phyloP scores from a whole-genome alignment of 768 basidiomycete species.

The Serendipita vermifera region DNA sequence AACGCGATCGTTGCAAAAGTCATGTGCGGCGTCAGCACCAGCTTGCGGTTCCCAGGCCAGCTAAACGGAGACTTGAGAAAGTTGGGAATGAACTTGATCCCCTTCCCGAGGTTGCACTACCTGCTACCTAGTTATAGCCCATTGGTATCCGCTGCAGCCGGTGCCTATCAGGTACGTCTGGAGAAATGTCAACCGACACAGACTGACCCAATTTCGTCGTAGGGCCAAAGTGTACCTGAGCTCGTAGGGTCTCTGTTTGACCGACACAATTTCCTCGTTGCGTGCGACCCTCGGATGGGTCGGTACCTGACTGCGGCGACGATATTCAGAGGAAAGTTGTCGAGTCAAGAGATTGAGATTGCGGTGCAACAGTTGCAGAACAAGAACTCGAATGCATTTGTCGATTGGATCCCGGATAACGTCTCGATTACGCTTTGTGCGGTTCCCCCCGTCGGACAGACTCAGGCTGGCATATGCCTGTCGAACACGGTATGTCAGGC shows the following conservation, averaged over 20 bases:
- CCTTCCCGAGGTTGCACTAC: slow-evolving; percentile 98
- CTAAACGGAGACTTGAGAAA: slow-evolving; percentile 84
- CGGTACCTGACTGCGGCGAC: slow-evolving; percentile 79
- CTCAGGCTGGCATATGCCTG: slow-evolving; percentile 31
- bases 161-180: slow-evolving; percentile 26
- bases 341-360: slow-evolving; percentile 70
- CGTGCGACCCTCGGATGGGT: slow-evolving; percentile 61
- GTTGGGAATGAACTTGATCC: slow-evolving; percentile 85
- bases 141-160: slow-evolving; percentile 54
- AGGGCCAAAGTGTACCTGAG: slow-evolving; percentile 34
- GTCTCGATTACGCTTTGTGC: slow-evolving; percentile 73
- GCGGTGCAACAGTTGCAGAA: slow-evolving; percentile 60
- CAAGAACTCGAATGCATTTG: slow-evolving; percentile 62
- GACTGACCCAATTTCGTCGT: too few species aligned
- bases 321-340: slow-evolving; percentile 73
- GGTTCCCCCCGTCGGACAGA: slow-evolving; percentile 70
- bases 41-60: slow-evolving; percentile 86
- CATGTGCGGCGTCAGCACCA: slow-evolving; percentile 90
- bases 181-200: not conserved
- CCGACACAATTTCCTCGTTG: slow-evolving; percentile 65
- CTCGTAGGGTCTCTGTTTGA: slow-evolving; percentile 48
- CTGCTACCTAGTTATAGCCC: slow-evolving; percentile 93
- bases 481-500: slow-evolving; percentile 7
- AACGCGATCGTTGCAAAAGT: slow-evolving; percentile 73
- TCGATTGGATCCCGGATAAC: slow-evolving; percentile 92